Conservation (phyloP, 306 rosid genomes). For the Begonia fuchsioides region DNA sequence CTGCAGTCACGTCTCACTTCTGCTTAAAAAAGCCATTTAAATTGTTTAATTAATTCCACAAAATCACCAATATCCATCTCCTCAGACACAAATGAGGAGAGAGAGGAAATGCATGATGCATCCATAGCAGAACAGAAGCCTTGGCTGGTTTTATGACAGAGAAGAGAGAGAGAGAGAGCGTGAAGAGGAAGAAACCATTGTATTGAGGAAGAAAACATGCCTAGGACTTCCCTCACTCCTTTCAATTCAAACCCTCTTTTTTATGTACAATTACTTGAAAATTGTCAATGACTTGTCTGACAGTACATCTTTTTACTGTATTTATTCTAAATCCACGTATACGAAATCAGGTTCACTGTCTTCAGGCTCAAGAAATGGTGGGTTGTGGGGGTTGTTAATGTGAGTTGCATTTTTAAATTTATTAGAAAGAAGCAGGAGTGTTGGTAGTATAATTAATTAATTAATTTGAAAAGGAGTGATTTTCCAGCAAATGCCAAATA, state of each 20-base stretch:
- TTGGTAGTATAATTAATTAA: too few relatives aligned
- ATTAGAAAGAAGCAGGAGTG: too few relatives aligned
- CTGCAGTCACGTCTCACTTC: neutral
- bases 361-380: constrained; percentile 55
- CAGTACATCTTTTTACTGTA: constrained; percentile 8
- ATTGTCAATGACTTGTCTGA: constrained; percentile 22
- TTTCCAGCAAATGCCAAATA: too few relatives aligned
- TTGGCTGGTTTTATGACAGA: neutral
- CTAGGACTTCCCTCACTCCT: too few relatives aligned
- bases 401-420: too few relatives aligned
- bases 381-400: neutral
- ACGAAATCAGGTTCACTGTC: constrained; percentile 29
- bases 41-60: too few relatives aligned
- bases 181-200: constrained; percentile 1
- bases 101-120: too few relatives aligned
- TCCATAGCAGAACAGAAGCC: neutral
- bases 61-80: too few relatives aligned
- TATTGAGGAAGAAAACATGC: too few relatives aligned
- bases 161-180: constrained; percentile 1
- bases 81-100: too few relatives aligned
- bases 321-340: neutral
- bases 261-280: neutral
- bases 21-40: neutral
- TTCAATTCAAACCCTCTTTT: too few relatives aligned
- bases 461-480: too few relatives aligned